Evolutionary conservation across 179 eudicot species (phyloP), one percentile per base, ranked within the genome.

Genomic region (Silene vulgaris): DNA sequence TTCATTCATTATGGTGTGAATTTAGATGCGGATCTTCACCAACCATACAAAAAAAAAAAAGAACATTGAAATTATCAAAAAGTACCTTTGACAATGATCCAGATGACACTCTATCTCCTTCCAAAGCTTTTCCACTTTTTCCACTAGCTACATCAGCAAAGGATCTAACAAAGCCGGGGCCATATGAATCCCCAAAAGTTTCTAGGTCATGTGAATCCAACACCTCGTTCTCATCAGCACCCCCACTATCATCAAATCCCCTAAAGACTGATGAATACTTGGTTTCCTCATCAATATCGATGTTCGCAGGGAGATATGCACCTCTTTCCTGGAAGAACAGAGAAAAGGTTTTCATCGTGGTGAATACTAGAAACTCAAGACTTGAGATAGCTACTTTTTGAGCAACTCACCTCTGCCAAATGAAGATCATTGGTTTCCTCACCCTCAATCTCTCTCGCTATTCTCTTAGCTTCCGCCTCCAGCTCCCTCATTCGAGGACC

Each of bases 401-500:
- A 12, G n/a, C 26, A 82, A 72, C 82, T 79, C 83, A 96, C 99
- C 98, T 93, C 99, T 6, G 98, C 99, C 73, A 93, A 82, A 88
- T 96, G 98, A 56, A 91, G 89, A 86, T 96, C 98, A 19, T 69
- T 84, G 50, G 99, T 91, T 11, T 90, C 99, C 87, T 96, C 99
- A 8, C 98, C 91, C 87, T 91, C 99, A 75, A 96, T 96, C 83
- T 96, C 99, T 82, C 97, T 90, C 16, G 99, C 99, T 77, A 96
- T 84, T 84, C 96, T 86, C 79, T 78, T 65, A 67, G 99, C 99
- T 78, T 88, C 89, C 80, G 78, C 90, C 77, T 96, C 99, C 76
- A 87, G 77, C 73, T 93, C 92, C 85, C 91, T 88, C 85, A 65
- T 93, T 74, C 87, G 90, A 74, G 98, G 98, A 57, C 98, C 99